phyloP scores from a whole-genome alignment of 2,329 filamentous ascomycete genomes.

The Exophiala xenobiotica region DNA sequence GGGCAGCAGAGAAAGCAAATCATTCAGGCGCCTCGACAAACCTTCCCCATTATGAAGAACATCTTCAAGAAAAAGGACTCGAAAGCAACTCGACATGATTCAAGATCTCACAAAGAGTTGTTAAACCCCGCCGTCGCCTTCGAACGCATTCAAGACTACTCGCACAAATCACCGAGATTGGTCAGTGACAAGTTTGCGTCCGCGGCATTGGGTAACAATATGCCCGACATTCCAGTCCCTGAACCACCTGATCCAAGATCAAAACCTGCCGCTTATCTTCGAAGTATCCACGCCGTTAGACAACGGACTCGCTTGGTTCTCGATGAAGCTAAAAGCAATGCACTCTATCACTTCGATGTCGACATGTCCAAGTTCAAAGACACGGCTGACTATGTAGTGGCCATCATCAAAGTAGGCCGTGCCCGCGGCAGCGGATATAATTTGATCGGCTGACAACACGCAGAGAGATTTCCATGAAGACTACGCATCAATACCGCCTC shows the following conservation, averaged over 20 bases:
- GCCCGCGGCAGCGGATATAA: background rate
- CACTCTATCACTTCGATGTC: conserved; percentile 82
- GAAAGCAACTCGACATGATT: conserved; percentile 32
- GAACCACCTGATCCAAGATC: conserved; percentile 81
- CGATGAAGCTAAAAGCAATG: conserved; percentile 72
- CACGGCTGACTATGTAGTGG: conserved; percentile 82
- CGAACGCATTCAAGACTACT: conserved; percentile 28
- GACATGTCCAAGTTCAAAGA: conserved; percentile 81
- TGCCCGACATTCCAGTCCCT: conserved; percentile 74
- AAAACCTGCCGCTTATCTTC: conserved; percentile 86
- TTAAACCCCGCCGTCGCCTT: conserved; percentile 15
- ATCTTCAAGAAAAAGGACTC: conserved; percentile 49
- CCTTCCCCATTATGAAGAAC: conserved; percentile 43
- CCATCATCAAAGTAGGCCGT: conserved; percentile 80
- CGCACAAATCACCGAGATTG: conserved; percentile 30
- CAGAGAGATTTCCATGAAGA: conserved; percentile 69
- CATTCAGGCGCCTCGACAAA: conserved; percentile 12
- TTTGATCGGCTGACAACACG: conserved; percentile 8
- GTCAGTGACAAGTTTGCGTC: conserved; percentile 16
- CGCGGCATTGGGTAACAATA: conserved; percentile 20
- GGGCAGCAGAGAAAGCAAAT: no score
- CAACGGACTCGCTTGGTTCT: conserved; percentile 73
- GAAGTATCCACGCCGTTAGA: conserved; percentile 83
- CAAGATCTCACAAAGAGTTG: conserved; percentile 9
- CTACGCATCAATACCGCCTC: conserved; percentile 74